Percentiles rank a stretch among this genome's conserved stretches.
These are phyloP conservation scores for Lentinula aciculospora DNA, from an alignment of 768 basidiomycete genomes.

Conservation along the genomic window DNA sequence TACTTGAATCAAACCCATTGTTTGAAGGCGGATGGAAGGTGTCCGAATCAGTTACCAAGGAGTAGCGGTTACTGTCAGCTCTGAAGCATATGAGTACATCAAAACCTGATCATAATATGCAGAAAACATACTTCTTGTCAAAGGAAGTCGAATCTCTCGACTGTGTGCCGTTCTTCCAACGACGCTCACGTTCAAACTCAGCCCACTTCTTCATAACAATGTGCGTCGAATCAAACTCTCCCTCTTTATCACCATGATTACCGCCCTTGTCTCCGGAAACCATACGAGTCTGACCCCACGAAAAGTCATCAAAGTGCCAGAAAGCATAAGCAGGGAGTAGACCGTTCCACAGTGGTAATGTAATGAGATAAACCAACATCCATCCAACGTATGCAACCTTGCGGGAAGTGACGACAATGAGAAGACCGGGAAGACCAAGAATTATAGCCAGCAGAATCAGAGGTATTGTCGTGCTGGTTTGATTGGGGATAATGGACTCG, in stretches of 20 bases:
- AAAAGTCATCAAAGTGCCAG: slow-evolving; percentile 99
- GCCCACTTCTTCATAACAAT: slow-evolving; percentile 99
- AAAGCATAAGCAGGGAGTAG: slow-evolving; percentile 93
- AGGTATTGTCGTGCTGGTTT: slow-evolving; percentile 77
- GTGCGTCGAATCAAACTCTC: slow-evolving; percentile 92
- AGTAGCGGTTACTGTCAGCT: slow-evolving; percentile 54
- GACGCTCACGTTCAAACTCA: slow-evolving; percentile 93
- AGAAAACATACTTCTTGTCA: slow-evolving; percentile 35
- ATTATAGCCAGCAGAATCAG: slow-evolving; percentile 91
- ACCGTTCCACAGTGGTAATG: slow-evolving; percentile 96
- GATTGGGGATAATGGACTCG: slow-evolving; percentile 77
- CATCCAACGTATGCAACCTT: slow-evolving; percentile 94
- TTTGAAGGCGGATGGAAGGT: slow-evolving; percentile 51
- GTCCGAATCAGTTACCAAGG: slow-evolving; percentile 74
- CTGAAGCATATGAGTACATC: slow-evolving; percentile 17
- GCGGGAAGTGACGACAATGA: slow-evolving; percentile 94
- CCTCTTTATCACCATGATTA: slow-evolving; percentile 89
- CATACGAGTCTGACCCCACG: slow-evolving; percentile 93
- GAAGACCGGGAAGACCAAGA: slow-evolving; percentile 89
- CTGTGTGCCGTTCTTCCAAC: slow-evolving; percentile 85
- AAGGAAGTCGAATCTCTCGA: slow-evolving; percentile 75
- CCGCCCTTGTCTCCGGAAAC: slow-evolving; percentile 63
- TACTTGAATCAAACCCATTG: slow-evolving; percentile 50
- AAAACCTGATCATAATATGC: slow-evolving; percentile 9
- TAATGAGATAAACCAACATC: slow-evolving; percentile 93